Base-by-base conservation (phyloP, 371 early-diverging fungal species). In the Syncephalastrum racemosum region DNA sequence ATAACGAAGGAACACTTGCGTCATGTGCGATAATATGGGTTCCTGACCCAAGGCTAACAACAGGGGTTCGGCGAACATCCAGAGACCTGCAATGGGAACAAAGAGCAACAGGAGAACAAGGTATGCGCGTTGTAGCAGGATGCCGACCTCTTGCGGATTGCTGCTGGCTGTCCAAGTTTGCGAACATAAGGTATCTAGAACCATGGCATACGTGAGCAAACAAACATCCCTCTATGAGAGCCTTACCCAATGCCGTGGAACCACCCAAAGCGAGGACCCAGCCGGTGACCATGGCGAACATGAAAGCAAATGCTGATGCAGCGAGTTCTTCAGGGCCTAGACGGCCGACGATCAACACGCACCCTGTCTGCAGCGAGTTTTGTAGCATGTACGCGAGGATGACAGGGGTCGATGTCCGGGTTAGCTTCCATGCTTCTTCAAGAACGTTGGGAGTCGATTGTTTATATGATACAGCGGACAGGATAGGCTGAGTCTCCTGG, bases 261-360 rank as follows among this genome's bases (percentile, higher is more conserved):
- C 85, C 72, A 19, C 89, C 91, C 24, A 87, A 78, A n/a, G 87
- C 84, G 36, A 90, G 63, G 6, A 87, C 86, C 75, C 82, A 84
- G 15, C 89, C 93, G 18, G 92, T 89, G 15, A 95, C 89, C n/a
- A 89, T 87, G 22, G 88, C 87, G 61, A 87, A 87, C 87, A 92
- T 89, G 51, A 85, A 81, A 2, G 87, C 83, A 27, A 94, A 73
- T 3, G 92, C 82, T 4, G 85, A 80, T 3, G 91, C 87, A 1
- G 91, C 93, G 15, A 94, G 74, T 73, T 93, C 91, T 65, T 74
- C 48, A 60, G 79, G 73, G 47, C 82, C 78, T 54, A 86, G 62
- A 47, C 83, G 87, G 3, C 87, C 86, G 13, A 86, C 56, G 0
- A 82, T 75, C 49, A 88, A 64, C 41, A 87, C 69, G 43, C 76